These are phyloP conservation scores for Vickermania ingenoplastis DNA, from an alignment of 208 protist species.

Conservation along the genomic window DNA sequence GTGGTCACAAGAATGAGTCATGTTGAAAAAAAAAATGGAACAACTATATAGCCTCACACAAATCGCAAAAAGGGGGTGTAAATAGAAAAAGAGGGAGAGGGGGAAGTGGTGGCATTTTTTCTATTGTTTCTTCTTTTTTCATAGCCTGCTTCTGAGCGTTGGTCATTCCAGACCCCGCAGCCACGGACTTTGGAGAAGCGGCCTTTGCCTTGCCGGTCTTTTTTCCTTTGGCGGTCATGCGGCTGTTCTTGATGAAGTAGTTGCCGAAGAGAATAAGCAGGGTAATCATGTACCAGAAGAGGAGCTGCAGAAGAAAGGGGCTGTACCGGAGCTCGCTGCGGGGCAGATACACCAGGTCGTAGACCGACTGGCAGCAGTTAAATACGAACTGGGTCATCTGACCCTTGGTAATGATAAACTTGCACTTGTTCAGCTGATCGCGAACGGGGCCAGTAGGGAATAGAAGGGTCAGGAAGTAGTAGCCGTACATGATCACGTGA, in stretches of 20 bases:
- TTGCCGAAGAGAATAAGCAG: constrained; percentile 67
- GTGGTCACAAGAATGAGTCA: too few relatives aligned
- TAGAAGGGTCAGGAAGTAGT: constrained; percentile 67
- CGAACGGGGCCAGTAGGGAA: constrained; percentile 43
- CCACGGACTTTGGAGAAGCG: too few relatives aligned
- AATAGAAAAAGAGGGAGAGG: too few relatives aligned
- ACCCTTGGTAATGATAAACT: constrained; percentile 72
- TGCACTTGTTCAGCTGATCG: constrained; percentile 46
- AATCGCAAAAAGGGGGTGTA: too few relatives aligned
- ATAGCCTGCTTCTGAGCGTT: too few relatives aligned
- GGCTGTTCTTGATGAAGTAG: constrained; percentile 40
- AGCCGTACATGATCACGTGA: constrained; percentile 81
- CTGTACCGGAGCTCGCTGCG: constrained; percentile 39
- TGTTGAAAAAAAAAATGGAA: too few relatives aligned
- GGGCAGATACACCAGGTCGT: constrained; percentile 49
- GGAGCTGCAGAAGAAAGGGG: constrained; percentile 29
- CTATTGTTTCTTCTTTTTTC: too few relatives aligned
- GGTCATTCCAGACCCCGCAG: too few relatives aligned
- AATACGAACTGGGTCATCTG: constrained; percentile 66
- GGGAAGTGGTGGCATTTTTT: too few relatives aligned
- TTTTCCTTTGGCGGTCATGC: too few relatives aligned
- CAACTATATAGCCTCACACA: too few relatives aligned
- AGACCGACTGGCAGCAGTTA: constrained; percentile 60
- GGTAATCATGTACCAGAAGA: constrained; percentile 78
- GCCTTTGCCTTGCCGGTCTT: too few relatives aligned